Evolutionary conservation across 805 yeast species (phyloP).

Genomic region (Diddensiella transvaalensis): DNA sequence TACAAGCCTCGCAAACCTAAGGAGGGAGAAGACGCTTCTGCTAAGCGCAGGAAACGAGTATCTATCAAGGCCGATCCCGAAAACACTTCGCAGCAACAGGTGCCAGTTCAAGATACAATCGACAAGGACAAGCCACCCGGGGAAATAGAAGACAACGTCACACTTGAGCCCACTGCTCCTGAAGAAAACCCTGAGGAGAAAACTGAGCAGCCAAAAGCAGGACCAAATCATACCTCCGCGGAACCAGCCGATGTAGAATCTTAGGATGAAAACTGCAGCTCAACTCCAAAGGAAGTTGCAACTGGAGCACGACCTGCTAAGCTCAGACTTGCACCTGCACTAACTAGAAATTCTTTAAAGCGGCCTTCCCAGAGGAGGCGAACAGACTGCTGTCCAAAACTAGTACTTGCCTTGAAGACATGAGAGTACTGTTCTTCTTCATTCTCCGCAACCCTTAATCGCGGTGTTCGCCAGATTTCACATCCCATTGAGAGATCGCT

Average conservation of each 20-base stretch:
- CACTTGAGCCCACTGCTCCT: too few species aligned
- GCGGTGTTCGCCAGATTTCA: slow-evolving; percentile 56
- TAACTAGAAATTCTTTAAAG: slow-evolving; percentile 70
- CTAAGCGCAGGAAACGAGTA: slow-evolving; percentile 1
- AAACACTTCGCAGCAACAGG: too few species aligned
- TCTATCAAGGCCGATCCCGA: background rate
- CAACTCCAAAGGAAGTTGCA: slow-evolving; percentile 52
- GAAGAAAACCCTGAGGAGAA: background rate
- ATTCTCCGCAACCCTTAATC: slow-evolving; percentile 4
- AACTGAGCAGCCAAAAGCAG: background rate
- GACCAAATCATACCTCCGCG: too few species aligned
- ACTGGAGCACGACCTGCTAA: slow-evolving; percentile 46
- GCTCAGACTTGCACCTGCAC: slow-evolving; percentile 63
- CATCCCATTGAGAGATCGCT: slow-evolving; percentile 84
- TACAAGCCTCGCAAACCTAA: slow-evolving; percentile 8
- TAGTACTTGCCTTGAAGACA: slow-evolving; percentile 70
- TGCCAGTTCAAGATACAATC: too few species aligned
- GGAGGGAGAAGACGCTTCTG: background rate
- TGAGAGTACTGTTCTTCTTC: slow-evolving; percentile 45
- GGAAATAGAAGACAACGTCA: too few species aligned
- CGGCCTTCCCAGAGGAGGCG: slow-evolving; percentile 85
- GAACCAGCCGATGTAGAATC: background rate
- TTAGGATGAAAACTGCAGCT: slow-evolving; percentile 58
- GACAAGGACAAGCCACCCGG: too few species aligned
- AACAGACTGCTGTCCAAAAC: slow-evolving; percentile 57